Conservation (phyloP, 1,284 basidiomycete species). For the Entoloma clypeatum region DNA sequence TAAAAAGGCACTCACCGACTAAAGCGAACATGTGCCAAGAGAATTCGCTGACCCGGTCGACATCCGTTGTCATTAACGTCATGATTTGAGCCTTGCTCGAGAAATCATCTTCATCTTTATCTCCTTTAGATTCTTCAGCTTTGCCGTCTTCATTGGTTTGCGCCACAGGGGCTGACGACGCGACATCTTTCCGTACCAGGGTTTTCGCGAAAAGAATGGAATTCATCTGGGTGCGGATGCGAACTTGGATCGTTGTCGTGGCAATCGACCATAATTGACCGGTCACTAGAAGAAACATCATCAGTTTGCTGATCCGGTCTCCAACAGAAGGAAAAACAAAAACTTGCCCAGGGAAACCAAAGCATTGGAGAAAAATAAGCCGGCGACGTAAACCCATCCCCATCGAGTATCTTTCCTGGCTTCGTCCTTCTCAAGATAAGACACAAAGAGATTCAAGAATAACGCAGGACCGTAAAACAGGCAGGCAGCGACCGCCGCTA, state of each 20-base stretch:
- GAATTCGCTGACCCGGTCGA: constrained; percentile 85
- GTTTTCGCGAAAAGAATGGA: constrained; percentile 87
- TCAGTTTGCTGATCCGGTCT: constrained; percentile 1
- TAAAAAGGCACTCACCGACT: constrained; percentile 41
- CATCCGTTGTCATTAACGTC: constrained; percentile 86
- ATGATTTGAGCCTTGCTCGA: constrained; percentile 89
- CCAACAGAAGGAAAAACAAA: background rate
- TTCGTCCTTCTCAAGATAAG: constrained; percentile 68
- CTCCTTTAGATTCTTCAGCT: constrained; percentile 25
- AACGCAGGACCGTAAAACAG: constrained; percentile 79
- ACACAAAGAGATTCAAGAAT: constrained; percentile 69
- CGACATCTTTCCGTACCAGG: constrained; percentile 82
- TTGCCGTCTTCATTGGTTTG: constrained; percentile 19
- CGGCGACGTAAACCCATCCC: constrained; percentile 72
- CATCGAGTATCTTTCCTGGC: constrained; percentile 52
- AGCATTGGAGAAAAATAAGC: constrained; percentile 65
- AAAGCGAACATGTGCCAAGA: constrained; percentile 74
- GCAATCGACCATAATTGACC: constrained; percentile 69
- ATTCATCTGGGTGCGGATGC: constrained; percentile 80
- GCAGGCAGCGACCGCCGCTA: constrained; percentile 62
- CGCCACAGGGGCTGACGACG: constrained; percentile 47
- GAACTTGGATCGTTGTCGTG: constrained; percentile 68
- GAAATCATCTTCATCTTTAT: constrained; percentile 72
- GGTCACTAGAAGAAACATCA: constrained; percentile 31
- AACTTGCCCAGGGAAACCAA: constrained; percentile 55